phyloP scores from a whole-genome alignment of 257 asterid genomes.

The Nicotiana tabacum region DNA sequence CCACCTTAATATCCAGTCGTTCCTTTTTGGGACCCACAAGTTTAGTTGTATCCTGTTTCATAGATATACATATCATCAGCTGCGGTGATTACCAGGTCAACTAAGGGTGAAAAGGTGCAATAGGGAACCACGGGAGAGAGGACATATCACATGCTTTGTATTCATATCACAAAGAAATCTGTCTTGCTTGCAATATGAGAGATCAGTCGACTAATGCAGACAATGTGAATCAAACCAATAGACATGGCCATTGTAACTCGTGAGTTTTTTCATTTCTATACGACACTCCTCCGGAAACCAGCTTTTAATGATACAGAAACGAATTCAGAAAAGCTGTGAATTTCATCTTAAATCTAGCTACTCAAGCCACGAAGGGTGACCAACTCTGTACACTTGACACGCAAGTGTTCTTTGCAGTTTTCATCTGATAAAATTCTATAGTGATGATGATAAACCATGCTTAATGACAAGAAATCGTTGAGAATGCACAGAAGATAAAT shows the following conservation, averaged over 20 bases:
- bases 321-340: background rate
- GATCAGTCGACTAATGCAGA: background rate
- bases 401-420: slow-evolving; percentile 1
- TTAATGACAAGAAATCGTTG: background rate
- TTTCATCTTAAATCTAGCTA: slow-evolving; percentile 5
- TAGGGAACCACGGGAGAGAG: background rate
- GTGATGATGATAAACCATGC: background rate
- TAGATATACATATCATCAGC: background rate
- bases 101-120: background rate
- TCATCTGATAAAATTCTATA: background rate
- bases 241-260: background rate
- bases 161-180: slow-evolving; percentile 1
- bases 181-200: background rate
- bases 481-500: background rate
- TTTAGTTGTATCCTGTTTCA: slow-evolving; percentile 15
- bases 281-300: background rate
- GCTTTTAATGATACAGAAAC: background rate
- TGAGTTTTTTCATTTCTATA: background rate
- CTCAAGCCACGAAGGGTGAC: background rate
- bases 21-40: slow-evolving; percentile 22
- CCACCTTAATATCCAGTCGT: slow-evolving; percentile 21
- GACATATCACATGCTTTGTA: background rate
- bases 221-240: background rate
- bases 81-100: background rate
- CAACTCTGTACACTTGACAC: background rate